Base-by-base conservation (phyloP, 352 stramenopile genomes). In the Globisporangium splendens region DNA sequence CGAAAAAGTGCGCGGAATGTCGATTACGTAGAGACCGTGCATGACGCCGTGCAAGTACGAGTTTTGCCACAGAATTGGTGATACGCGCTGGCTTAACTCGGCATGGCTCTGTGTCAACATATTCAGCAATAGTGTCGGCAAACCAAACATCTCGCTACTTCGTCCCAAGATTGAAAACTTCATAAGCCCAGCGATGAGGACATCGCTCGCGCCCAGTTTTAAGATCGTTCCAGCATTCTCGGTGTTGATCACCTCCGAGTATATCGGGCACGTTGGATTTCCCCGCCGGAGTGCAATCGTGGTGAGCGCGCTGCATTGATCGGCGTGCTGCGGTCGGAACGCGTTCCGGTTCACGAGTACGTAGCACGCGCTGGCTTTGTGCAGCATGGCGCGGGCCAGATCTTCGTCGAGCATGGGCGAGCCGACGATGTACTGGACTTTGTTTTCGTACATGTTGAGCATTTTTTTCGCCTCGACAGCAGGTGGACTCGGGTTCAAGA, bases 371-470 rank as follows among this genome's bases (percentile, higher is more conserved):
- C 70, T 81, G 2, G 75, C 77, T 44, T 68, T 63, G 18, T 73
- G 63, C 20, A 93, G 49, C 11, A 84, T 68, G 6, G 79, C 85
- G 24, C 84, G 79, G 0, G 71, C 65, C 15, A 96, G 65, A 44
- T 96, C 84, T 52, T 89, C 74, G 41, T 94, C 83, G 8, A 88
- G 70, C 73, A 95, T 76, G 0, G 85, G 83, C 0, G 75, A 93
- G 0, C 86, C 86, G 21, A 93, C 81, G 22, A 96, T 83, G 54
- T 96, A 96, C 54, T 90, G 84, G 21, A 88, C 79, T 39, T 89
- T 91, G 53, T 71, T 87, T 21, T 92, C 86, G 14, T 91, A 65
- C 2, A 60, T 46, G 49, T 92, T 86, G n/a, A 93, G 63, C 20
- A 91, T 71, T 59, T 88, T 90, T 56, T 86, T 89, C 24, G 93